phyloP scores from a whole-genome alignment of 768 basidiomycete species.

The Jaapia argillacea region DNA sequence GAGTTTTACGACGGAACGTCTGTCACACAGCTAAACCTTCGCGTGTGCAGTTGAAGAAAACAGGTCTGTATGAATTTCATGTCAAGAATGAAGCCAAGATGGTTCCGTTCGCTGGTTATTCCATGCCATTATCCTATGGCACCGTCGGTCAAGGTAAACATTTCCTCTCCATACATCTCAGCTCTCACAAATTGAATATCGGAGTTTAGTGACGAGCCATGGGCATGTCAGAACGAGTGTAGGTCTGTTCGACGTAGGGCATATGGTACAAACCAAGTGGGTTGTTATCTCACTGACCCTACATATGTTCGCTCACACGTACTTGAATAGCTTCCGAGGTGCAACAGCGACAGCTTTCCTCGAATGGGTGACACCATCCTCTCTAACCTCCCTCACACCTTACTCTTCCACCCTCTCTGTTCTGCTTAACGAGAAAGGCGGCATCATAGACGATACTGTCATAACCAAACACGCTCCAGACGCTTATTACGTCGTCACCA shows the following conservation, averaged over 20 bases:
- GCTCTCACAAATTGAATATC: slow-evolving; percentile 4
- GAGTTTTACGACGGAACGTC: too few species aligned
- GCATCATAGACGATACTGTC: slow-evolving; percentile 94
- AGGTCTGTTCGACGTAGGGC: slow-evolving; percentile 94
- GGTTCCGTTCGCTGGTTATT: slow-evolving; percentile 93
- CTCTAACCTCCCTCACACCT: slow-evolving; percentile 52
- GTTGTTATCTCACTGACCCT: slow-evolving; percentile 9
- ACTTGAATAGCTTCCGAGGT: slow-evolving; percentile 61
- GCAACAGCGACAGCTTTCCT: slow-evolving; percentile 71
- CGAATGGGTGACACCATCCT: slow-evolving; percentile 84
- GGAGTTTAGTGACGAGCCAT: slow-evolving; percentile 79
- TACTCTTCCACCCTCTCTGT: slow-evolving; percentile 84
- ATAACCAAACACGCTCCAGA: slow-evolving; percentile 75
- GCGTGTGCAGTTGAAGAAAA: slow-evolving; percentile 53
- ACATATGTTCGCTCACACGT: not conserved
- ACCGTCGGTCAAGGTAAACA: slow-evolving; percentile 66
- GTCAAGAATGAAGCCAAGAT: slow-evolving; percentile 77
- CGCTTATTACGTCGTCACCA: slow-evolving; percentile 93
- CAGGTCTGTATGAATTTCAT: slow-evolving; percentile 86
- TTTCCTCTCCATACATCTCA: not conserved
- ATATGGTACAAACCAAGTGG: slow-evolving; percentile 94
- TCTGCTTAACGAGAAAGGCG: slow-evolving; percentile 79
- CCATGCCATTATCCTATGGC: slow-evolving; percentile 88
- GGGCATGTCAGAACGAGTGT: slow-evolving; percentile 74
- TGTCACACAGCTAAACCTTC: too few species aligned